phyloP scores from a whole-genome alignment of 345 rosid genomes.

The Laguncularia racemosa region DNA sequence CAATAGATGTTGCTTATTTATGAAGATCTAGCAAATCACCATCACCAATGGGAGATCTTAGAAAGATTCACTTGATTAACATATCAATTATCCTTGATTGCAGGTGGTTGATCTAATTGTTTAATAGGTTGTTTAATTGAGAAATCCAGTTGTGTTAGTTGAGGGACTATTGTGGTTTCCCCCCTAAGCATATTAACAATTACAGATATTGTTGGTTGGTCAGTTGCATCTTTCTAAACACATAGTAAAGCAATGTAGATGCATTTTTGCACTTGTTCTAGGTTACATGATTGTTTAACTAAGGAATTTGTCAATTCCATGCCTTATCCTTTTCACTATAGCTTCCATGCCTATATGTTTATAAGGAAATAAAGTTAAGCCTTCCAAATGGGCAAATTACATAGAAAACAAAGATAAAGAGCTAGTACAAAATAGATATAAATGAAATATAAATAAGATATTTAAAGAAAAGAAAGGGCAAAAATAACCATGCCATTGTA shows the following conservation, averaged over 20 bases:
- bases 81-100: too few species aligned
- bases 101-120: too few species aligned
- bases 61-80: too few species aligned
- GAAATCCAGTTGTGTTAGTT: conserved; percentile 20
- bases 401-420: too few species aligned
- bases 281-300: conserved; percentile 3
- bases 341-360: conserved; percentile 34
- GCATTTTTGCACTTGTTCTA: conserved; percentile 27
- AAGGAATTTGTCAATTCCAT: conserved; percentile 29
- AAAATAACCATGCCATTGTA: neutral
- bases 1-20: too few species aligned
- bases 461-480: neutral
- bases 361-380: neutral
- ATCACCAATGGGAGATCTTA: too few species aligned
- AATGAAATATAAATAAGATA: neutral
- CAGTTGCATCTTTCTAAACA: conserved; percentile 32
- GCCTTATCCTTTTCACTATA: conserved; percentile 31
- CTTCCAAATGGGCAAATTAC: neutral
- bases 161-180: conserved; percentile 25
- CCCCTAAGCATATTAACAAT: conserved; percentile 45
- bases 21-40: too few species aligned
- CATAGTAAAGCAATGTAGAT: conserved; percentile 40
- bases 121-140: neutral
- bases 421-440: too few species aligned
- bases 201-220: conserved; percentile 38